These are phyloP conservation scores for Bullera alba DNA, from an alignment of 768 basidiomycete species.

Conservation along the genomic window DNA sequence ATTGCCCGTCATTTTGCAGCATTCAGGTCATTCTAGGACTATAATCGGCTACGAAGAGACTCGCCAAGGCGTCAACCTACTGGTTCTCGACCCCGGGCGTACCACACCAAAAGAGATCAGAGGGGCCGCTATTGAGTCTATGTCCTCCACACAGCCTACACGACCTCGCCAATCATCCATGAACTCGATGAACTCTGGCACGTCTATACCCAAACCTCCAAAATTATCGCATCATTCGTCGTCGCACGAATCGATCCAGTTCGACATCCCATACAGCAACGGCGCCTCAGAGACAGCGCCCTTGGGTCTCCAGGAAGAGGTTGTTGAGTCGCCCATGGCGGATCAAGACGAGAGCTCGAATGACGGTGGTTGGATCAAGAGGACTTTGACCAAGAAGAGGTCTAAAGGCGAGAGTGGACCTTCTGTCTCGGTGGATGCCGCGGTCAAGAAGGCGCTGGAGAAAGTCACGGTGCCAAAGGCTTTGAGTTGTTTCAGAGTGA, in stretches of 20 bases:
- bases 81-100: slow-evolving; percentile 69
- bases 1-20: slow-evolving; percentile 72
- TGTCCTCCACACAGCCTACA: neutral
- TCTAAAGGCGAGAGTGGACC: neutral
- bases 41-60: slow-evolving; percentile 75
- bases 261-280: slow-evolving; percentile 30
- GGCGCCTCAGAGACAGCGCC: slow-evolving; percentile 17
- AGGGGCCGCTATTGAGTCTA: slow-evolving; percentile 4
- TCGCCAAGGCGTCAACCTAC: slow-evolving; percentile 56
- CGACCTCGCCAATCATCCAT: neutral
- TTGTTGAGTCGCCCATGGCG: neutral
- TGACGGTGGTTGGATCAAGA: slow-evolving; percentile 15
- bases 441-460: neutral
- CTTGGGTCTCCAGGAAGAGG: neutral
- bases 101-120: slow-evolving; percentile 21
- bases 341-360: slow-evolving; percentile 25
- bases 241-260: slow-evolving; percentile 24
- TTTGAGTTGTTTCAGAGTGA: slow-evolving; percentile 51
- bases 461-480: slow-evolving; percentile 7
- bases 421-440: neutral
- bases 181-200: neutral
- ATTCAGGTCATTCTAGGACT: slow-evolving; percentile 76
- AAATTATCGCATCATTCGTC: neutral
- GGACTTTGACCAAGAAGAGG: neutral
- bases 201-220: no score